Base-by-base conservation (phyloP, 208 protist genomes). In the Porcisia deanei region DNA sequence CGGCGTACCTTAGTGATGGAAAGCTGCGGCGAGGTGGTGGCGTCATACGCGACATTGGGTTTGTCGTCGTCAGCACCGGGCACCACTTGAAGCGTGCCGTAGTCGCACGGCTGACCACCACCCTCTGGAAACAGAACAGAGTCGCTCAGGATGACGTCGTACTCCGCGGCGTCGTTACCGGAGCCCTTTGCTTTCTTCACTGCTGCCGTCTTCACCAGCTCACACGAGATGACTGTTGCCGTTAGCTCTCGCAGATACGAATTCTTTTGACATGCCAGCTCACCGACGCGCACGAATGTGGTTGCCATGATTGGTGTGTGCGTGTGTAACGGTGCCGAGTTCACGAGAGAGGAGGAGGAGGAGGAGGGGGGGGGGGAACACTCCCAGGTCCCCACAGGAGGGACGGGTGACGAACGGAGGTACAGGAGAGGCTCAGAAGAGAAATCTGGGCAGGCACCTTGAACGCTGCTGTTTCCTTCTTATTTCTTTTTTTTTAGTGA, bases 101-200 rank as follows among this genome's bases (percentile, higher is more conserved):
- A 67, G 78, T 98, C 94, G 79, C 87, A 95, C 10, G 93, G 92
- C 81, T 98, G 94, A 18, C 94, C 94, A 54, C 94, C 94, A 30
- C 93, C 94, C 54, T 98, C 91, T 22, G 94, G 94, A 64, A 98
- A 98, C 16, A 98, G 76, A 2, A 96, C 88, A 0, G 92, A 96
- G 82, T 97, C 91, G 20, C 71, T 87, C 30, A 91, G 76, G 16
- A 96, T 72, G 2, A 97, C 77, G 16, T 94, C 85, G 70, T 91
- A 97, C 12, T 79, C 55, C 6, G 55, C 60, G 0, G 57, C 75
- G 16, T 54, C 67, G 61, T 67, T 60, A 12, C 64, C 67, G 8
- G 66, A 69, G 16, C 39, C 43, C 69, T 87, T 89, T 10, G 34
- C 76, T 45, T 85, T 86, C 49, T 84, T 87, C 41, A 10, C 71